Base-by-base conservation (phyloP, 2,329 filamentous ascomycete species). In the Nothomitra cinnamomea region DNA sequence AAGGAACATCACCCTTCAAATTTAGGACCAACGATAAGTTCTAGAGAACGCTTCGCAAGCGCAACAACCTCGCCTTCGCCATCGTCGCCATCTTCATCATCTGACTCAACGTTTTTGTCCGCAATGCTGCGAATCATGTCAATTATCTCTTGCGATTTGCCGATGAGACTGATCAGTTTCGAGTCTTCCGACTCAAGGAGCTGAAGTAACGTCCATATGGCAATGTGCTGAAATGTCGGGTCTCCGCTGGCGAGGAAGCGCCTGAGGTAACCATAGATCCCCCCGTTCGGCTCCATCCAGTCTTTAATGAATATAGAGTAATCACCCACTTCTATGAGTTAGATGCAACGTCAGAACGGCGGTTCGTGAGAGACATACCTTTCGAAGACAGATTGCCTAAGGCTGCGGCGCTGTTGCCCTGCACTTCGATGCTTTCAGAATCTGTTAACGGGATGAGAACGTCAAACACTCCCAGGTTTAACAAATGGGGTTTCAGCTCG, bases 161-260 rank as follows among this genome's bases (percentile, higher is more conserved):
- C 82, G 60, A 98, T 95, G 50, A 87, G 80, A 51, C 82, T 82
- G 58, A 95, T 84, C n/a, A 98, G 74, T 54, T 80, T 83, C 69
- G 85, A 82, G 65, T 98, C 90, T 65, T 94, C 89, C 0, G 90
- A 95, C 69, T 98, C 92, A 51, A 98, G 82, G 3, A 98, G 77
- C 65, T 98, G 92, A 2, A 98, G 77, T 49, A 98, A 71, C 1
- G 92, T 98, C 92, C 92, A 98, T 58, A 96, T 95, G 51, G 92
- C 92, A 64, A 98, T 98, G 66, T 98, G 92, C 69, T 98, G 92
- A 74, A 98, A 98, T 0, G 92, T 98, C 0, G 92, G 82, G 64
- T 98, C 92, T 41, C 89, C 90, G 58, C 88, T 95, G 45, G 85
- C 86, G 17, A 98, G 76, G 74, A 98, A 98, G 53, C 90, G 82